Conservation (phyloP, 257 asterid species). For the Ilex aquifolium region DNA sequence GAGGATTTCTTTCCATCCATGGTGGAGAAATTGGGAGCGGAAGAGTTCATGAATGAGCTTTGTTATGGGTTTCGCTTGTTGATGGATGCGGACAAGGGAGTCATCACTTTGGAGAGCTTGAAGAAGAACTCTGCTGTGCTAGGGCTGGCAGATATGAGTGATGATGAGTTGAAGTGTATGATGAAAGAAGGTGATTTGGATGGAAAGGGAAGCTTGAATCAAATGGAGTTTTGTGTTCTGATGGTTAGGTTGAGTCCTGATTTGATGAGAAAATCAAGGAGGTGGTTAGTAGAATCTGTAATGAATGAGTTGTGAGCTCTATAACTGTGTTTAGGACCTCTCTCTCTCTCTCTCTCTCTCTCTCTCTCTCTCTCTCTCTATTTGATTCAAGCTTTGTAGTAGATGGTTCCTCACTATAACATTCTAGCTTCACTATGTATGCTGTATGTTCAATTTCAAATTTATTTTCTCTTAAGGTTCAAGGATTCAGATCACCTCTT, state of each 20-base stretch:
- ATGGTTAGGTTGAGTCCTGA: constrained; percentile 73
- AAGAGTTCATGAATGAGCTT: constrained; percentile 60
- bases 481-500: too few relatives aligned
- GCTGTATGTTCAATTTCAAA: too few relatives aligned
- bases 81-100: constrained; percentile 45
- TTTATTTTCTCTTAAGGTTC: too few relatives aligned
- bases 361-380: too few relatives aligned
- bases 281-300: neutral
- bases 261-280: constrained; percentile 35
- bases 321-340: too few relatives aligned
- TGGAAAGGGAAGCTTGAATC: constrained; percentile 55
- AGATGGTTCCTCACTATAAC: too few relatives aligned
- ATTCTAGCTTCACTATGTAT: too few relatives aligned
- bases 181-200: constrained; percentile 66
- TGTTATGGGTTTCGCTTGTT: constrained; percentile 52
- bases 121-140: constrained; percentile 40
- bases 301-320: neutral
- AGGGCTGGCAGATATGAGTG: constrained; percentile 39
- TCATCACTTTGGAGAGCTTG: constrained; percentile 67
- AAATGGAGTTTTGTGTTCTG: constrained; percentile 69
- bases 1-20: constrained; percentile 73
- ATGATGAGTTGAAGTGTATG: constrained; percentile 50
- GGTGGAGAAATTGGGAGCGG: constrained; percentile 66
- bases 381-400: too few relatives aligned
- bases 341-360: too few relatives aligned